These are phyloP conservation scores for Primulina huaijiensis DNA, from an alignment of 257 asterid species.

Conservation along the genomic window DNA sequence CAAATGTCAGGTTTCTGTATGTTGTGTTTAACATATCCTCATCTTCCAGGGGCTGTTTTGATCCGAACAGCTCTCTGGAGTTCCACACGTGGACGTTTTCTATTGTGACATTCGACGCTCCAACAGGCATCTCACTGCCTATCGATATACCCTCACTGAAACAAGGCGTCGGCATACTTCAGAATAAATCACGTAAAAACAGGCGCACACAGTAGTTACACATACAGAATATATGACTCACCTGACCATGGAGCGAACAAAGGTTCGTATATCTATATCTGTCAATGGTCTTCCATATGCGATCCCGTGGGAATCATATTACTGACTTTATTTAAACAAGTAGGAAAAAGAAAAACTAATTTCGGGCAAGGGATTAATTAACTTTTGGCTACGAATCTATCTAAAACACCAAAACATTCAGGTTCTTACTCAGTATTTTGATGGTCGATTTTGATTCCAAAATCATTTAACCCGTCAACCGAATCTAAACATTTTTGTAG, in stretches of 20 bases:
- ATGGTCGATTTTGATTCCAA: too few relatives aligned
- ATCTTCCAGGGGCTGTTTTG: constrained; percentile 96
- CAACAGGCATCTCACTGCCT: constrained; percentile 99
- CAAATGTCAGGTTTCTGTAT: constrained; percentile 69
- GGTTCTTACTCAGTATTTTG: too few relatives aligned
- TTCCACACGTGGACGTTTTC: constrained; percentile 76
- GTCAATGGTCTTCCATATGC: constrained; percentile 72
- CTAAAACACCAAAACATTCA: too few relatives aligned
- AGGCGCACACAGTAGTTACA: constrained; percentile 7
- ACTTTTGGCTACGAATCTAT: too few relatives aligned
- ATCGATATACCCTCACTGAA: constrained; percentile 88
- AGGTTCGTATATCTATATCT: constrained; percentile 75
- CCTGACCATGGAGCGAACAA: constrained; percentile 97
- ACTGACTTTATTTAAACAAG: too few relatives aligned
- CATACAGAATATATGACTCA: constrained; percentile 25
- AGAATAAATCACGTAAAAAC: background rate
- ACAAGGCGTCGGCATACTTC: constrained; percentile 1
- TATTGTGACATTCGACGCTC: constrained; percentile 77
- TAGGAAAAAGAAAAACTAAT: too few relatives aligned
- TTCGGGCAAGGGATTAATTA: too few relatives aligned
- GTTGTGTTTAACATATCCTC: constrained; percentile 74
- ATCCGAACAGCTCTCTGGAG: constrained; percentile 86
- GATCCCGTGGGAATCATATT: constrained; percentile 34
- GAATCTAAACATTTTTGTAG: too few relatives aligned
- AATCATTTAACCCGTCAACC: too few relatives aligned